Evolutionary conservation across 495 filamentous ascomycete species (phyloP).

Genomic region (Penicillium desertorum): DNA sequence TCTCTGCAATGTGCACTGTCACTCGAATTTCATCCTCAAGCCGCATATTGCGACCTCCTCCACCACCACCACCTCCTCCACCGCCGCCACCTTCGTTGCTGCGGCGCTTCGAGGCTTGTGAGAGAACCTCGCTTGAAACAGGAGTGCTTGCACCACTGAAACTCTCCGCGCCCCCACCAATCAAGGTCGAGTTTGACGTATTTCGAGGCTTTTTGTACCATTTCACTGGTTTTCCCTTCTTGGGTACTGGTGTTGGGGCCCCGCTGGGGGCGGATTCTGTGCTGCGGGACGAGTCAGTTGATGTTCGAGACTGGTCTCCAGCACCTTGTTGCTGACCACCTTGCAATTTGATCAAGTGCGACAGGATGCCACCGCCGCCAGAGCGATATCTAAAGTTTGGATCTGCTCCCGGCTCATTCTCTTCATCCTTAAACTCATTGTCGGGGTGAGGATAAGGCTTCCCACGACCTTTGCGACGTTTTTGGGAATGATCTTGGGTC

Average conservation of each 20-base stretch:
- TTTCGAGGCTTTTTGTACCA: slow-evolving; percentile 41
- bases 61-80: not conserved
- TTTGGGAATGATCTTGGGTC: slow-evolving; percentile 29
- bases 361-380: slow-evolving; percentile 36
- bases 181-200: slow-evolving; percentile 30
- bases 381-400: slow-evolving; percentile 26
- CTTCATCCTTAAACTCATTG: slow-evolving; percentile 14
- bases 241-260: slow-evolving; percentile 18
- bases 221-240: slow-evolving; percentile 27
- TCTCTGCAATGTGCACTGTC: slow-evolving; percentile 81
- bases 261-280: slow-evolving; percentile 8
- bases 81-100: slow-evolving; percentile 15
- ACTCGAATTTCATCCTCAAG: slow-evolving; percentile 67
- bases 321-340: slow-evolving; percentile 8
- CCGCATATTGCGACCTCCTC: slow-evolving; percentile 17
- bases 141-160: slow-evolving; percentile 36
- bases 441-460: slow-evolving; percentile 21
- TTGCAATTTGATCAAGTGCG: slow-evolving; percentile 34
- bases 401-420: slow-evolving; percentile 18
- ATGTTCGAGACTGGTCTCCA: slow-evolving; percentile 12
- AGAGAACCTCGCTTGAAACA: slow-evolving; percentile 29
- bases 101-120: slow-evolving; percentile 32
- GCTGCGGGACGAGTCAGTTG: slow-evolving; percentile 17
- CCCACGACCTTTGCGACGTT: slow-evolving; percentile 25
- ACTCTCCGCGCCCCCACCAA: slow-evolving; percentile 16